Evolutionary conservation across 495 filamentous ascomycete genomes (phyloP).

Genomic region (Monascus purpureus): DNA sequence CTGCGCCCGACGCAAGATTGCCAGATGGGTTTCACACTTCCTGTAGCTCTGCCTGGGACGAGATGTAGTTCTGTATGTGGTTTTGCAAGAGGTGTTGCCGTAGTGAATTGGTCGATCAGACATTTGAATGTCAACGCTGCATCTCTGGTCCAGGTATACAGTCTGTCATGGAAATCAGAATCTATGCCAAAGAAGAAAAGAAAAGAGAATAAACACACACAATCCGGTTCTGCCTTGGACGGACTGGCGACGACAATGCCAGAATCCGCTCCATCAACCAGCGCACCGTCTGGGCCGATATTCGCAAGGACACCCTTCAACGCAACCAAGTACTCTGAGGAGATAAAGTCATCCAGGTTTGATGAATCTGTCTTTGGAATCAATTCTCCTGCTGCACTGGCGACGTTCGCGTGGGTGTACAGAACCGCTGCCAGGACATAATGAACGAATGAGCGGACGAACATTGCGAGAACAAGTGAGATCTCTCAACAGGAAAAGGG

Average conservation of each 20-base stretch:
- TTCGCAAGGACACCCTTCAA: neutral
- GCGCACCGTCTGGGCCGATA: neutral
- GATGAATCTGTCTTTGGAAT: neutral
- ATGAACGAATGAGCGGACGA: too few species aligned
- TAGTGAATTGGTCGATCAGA: conserved; percentile 44
- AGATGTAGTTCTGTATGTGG: conserved; percentile 42
- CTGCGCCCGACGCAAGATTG: conserved; percentile 29
- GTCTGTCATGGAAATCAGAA: conserved; percentile 8
- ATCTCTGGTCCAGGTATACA: conserved; percentile 63
- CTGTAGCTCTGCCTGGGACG: conserved; percentile 46
- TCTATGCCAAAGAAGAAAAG: conserved; percentile 15
- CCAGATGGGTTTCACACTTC: conserved; percentile 48
- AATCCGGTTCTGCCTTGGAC: conserved; percentile 42
- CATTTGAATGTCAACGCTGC: conserved; percentile 48
- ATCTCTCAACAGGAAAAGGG: too few species aligned
- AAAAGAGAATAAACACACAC: conserved; percentile 33
- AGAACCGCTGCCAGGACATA: too few species aligned
- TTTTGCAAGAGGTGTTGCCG: conserved; percentile 39
- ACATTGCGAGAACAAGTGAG: too few species aligned
- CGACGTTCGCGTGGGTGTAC: too few species aligned
- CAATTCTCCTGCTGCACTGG: too few species aligned
- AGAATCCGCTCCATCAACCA: conserved; percentile 15
- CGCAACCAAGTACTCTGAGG: neutral
- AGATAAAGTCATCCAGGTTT: neutral
- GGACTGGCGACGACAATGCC: conserved; percentile 52